Evolutionary conservation across 495 filamentous ascomycete genomes (phyloP).

Genomic region (Cairneyella variabilis): DNA sequence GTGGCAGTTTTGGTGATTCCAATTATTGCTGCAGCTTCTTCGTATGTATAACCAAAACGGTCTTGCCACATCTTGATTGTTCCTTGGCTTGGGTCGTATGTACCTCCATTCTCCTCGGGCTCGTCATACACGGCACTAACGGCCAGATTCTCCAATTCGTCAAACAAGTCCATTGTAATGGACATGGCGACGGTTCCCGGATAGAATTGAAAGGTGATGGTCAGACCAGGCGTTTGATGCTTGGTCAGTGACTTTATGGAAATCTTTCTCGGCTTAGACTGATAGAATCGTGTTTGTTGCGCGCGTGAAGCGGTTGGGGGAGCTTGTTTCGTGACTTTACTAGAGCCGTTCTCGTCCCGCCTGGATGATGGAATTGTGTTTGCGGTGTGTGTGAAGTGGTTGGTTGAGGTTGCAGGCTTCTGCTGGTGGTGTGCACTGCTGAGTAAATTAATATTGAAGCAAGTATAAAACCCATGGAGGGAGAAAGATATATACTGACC

Average conservation of each 20-base stretch:
- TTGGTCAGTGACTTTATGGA: not conserved
- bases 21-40: slow-evolving; percentile 13
- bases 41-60: slow-evolving; percentile 11
- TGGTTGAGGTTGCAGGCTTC: not conserved
- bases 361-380: not conserved
- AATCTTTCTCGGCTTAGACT: not conserved
- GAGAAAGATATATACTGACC: not conserved
- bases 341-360: not conserved
- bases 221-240: not conserved
- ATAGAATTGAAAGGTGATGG: not conserved
- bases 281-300: not conserved
- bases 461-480: not conserved
- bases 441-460: not conserved
- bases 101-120: not conserved
- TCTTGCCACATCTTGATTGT: slow-evolving; percentile 15
- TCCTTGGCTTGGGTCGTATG: not conserved
- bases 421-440: not conserved
- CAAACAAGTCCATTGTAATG: slow-evolving; percentile 25
- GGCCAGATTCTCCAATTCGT: slow-evolving; percentile 27
- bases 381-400: not conserved
- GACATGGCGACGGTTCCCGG: not conserved
- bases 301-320: not conserved
- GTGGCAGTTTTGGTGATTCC: slow-evolving; percentile 1
- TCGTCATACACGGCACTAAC: slow-evolving; percentile 6
- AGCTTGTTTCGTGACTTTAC: not conserved